Base-by-base conservation (phyloP, 768 basidiomycete genomes). In the Pulveroboletus sp. region DNA sequence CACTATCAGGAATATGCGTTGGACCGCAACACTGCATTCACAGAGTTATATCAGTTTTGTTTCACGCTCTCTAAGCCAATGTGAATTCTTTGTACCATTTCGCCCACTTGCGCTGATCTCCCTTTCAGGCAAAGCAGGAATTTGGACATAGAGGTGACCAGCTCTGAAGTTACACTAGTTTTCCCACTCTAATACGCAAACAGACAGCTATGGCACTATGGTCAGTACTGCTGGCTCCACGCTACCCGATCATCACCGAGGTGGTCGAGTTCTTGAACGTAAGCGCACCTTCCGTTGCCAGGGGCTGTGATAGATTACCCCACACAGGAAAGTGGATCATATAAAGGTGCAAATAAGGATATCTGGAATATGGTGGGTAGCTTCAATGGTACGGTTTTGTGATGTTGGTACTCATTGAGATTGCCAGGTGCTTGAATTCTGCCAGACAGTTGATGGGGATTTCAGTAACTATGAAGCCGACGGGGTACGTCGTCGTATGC, bases 341-440 rank as follows among this genome's bases (percentile, higher is more conserved):
- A 88, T 68, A 90, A 84, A 60, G 86, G 84, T 0, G 80, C 83
- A 13, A 92, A 90, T 66, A 88, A 88, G 60, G 90, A 94, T 67
- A 69, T 91, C 9, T 94, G 90, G 90, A 78, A 68, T 48, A 92
- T 92, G 90, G 89, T 87, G 51, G 13, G 75, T 69, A 27, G 29
- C 21, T 47, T 32, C 16, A 11, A 25, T 21, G 11, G 37, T 20
- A 12, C 19, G 4, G 8, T 24, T 25, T 11, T 9, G 29, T 23
- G 16, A 34, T 17, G 20, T 20, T 20, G 20, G 12, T 40, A 40
- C 40, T 51, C 7, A 52, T 43, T 21, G 34, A 10, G 17, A 11
- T 36, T 44, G 45, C 7, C 61, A 90, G 87, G 82, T 87, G 70
- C 73, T 83, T 34, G 90, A 90, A 61, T 93, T 93, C 61, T 85